Evolutionary conservation across 768 basidiomycete genomes (phyloP).

Genomic region (Pulveroboletus frians): DNA sequence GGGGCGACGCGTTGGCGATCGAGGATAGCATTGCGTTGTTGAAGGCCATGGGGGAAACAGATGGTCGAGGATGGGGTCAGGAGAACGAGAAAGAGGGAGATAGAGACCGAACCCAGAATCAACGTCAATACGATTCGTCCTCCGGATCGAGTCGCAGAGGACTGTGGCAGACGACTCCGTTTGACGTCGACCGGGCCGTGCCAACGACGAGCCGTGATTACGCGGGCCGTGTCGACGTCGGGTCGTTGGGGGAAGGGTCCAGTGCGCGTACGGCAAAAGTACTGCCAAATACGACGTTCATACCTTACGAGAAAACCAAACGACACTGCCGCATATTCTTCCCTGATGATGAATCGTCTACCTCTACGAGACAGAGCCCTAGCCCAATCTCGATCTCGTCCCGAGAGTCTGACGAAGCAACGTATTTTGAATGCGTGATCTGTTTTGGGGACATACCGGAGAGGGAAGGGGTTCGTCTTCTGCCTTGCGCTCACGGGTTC

Average conservation of each 20-base stretch:
- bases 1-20: slow-evolving; percentile 31
- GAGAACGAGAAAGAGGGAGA: background rate
- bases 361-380: background rate
- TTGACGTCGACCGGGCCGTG: background rate
- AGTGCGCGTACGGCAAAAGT: background rate
- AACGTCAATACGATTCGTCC: background rate
- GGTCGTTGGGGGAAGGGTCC: slow-evolving; percentile 4
- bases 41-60: slow-evolving; percentile 34
- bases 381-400: slow-evolving; percentile 1
- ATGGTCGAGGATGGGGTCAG: slow-evolving; percentile 27
- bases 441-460: slow-evolving; percentile 47
- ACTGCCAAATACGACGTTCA: background rate
- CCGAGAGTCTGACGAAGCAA: slow-evolving; percentile 6
- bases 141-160: slow-evolving; percentile 1
- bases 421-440: slow-evolving; percentile 45
- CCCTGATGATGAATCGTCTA: slow-evolving; percentile 7
- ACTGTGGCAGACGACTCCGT: background rate
- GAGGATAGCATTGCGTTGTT: slow-evolving; percentile 48
- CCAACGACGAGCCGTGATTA: background rate
- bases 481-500: slow-evolving; percentile 45
- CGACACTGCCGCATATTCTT: slow-evolving; percentile 27
- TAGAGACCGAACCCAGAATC: background rate
- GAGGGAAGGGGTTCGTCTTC: slow-evolving; percentile 37
- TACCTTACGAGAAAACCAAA: slow-evolving; percentile 19
- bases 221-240: background rate